Evolutionary conservation across 345 rosid species (phyloP), one percentile per base, ranked within the genome.

Genomic region (Eucalyptus cloeziana): DNA sequence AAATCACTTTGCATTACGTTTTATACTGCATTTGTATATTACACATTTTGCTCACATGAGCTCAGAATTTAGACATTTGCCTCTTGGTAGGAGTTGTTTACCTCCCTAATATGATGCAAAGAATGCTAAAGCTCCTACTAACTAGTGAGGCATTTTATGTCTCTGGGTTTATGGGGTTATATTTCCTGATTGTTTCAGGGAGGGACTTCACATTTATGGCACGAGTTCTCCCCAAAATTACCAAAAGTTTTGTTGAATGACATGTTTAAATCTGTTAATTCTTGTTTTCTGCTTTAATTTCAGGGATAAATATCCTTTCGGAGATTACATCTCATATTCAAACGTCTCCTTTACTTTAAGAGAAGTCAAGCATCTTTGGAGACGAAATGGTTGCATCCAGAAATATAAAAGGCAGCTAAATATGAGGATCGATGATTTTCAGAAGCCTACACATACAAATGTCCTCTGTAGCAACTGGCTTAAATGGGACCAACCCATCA

Each of bases 271-370:
- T 85, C 15, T 91, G 87, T 40, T 93, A 83, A 79, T 93, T 87
- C 58, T 91, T 86, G 56, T 54, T 52, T 90, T 89, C 85, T 88
- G 22, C 67, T 64, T 81, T 87, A 47, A 49, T 81, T 90, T 90
- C 97, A 98, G 99, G 95, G 96, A 94, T 15, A 96, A 93, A 90
- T 98, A 94, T 93, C 99, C 99, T 17, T 98, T 98, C 80, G 99
- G 97, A 88, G 99, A 98, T 91, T 98, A 93, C 90, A 94, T 98
- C 88, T 92, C 95, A 67, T 98, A 98, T 92, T 96, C 98, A 87
- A 94, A 94, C 86, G 87, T 91, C 87, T 92, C 98, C 49, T 95
- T 96, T 87, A 96, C 99, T 7, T 14, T 96, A 94, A 92, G 76
- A 33, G 99, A 98, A 94, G 96, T 98, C 88, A 97, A 98, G 91